A percentile compares a stretch with the other conserved stretches of the same genome.
Conservation (phyloP, 2,329 filamentous ascomycete species). For the Aspergillus novofumigatus region DNA sequence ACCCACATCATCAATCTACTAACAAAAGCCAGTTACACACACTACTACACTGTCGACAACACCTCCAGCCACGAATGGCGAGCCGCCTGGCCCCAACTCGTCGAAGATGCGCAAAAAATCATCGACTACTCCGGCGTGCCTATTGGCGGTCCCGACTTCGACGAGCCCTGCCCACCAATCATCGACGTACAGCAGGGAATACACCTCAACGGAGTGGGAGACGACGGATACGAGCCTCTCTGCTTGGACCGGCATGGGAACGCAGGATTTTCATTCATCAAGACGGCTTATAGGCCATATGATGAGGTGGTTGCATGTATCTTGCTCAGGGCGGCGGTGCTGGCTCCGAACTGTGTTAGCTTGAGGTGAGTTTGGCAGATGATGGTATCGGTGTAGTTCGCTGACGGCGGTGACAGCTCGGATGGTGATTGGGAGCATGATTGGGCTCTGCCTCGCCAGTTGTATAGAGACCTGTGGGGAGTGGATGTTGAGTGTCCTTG, state of each 20-base stretch:
- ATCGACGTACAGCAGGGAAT: conserved; percentile 6
- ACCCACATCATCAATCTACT: background rate
- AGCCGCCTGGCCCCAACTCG: conserved; percentile 11
- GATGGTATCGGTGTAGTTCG: background rate
- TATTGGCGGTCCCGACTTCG: conserved; percentile 1
- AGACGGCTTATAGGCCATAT: conserved; percentile 15
- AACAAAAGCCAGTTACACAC: conserved; percentile 11
- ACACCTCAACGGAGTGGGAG: conserved; percentile 7
- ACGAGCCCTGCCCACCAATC: background rate
- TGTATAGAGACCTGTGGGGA: background rate
- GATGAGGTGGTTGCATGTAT: conserved; percentile 17
- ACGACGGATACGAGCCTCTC: conserved; percentile 6
- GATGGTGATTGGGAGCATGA: background rate
- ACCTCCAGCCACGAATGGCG: conserved; percentile 11
- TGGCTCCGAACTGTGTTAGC: conserved; percentile 9
- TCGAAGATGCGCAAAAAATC: conserved; percentile 9
- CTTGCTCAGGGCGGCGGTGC: conserved; percentile 13
- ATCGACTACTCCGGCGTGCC: conserved; percentile 1
- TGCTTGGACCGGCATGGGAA: background rate
- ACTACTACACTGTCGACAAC: conserved; percentile 13
- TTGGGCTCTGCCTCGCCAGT: background rate
- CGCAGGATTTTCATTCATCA: conserved; percentile 1
- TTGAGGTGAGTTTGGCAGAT: background rate
- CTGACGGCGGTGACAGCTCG: background rate
- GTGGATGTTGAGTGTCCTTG: background rate